Evolutionary conservation across 2,329 filamentous ascomycete species (phyloP).

Genomic region (Cladosporium sp.): DNA sequence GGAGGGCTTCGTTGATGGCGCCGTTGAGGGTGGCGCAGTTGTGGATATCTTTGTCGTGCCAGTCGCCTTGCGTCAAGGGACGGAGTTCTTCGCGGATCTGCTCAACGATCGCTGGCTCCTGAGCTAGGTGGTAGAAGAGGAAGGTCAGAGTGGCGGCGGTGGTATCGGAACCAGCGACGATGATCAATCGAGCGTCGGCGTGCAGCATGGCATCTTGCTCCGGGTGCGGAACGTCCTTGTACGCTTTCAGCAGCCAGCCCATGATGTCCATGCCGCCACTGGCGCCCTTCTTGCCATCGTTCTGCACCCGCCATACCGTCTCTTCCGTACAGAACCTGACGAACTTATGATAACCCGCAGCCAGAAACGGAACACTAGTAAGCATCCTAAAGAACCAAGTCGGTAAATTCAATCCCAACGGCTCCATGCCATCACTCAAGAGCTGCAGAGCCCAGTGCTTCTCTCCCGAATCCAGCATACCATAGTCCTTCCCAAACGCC

Average conservation of each 20-base stretch:
- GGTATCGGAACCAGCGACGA: constrained; percentile 48
- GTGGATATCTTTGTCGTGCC: constrained; percentile 33
- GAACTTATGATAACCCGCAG: constrained; percentile 39
- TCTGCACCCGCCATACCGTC: constrained; percentile 38
- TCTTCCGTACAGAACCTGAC: constrained; percentile 40
- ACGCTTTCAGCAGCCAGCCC: constrained; percentile 37
- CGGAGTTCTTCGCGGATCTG: constrained; percentile 41
- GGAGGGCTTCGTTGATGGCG: constrained; percentile 48
- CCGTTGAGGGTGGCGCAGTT: constrained; percentile 40
- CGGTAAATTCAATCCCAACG: constrained; percentile 31
- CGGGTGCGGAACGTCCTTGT: constrained; percentile 31
- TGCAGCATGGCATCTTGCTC: constrained; percentile 32
- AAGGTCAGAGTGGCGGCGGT: constrained; percentile 44
- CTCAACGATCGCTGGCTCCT: constrained; percentile 33
- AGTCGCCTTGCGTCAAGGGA: constrained; percentile 28
- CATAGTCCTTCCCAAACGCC: constrained; percentile 47
- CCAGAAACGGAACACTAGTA: constrained; percentile 36
- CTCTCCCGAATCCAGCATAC: constrained; percentile 41
- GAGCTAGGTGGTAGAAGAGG: constrained; percentile 45
- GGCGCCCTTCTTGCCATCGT: constrained; percentile 26
- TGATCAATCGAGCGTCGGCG: constrained; percentile 35
- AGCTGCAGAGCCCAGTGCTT: constrained; percentile 42
- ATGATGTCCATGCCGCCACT: constrained; percentile 32
- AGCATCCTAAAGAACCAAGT: constrained; percentile 41
- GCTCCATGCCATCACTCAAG: constrained; percentile 39